Evolutionary conservation across 371 early-diverging fungal genomes (phyloP).

Genomic region (Modicella reniformis): DNA sequence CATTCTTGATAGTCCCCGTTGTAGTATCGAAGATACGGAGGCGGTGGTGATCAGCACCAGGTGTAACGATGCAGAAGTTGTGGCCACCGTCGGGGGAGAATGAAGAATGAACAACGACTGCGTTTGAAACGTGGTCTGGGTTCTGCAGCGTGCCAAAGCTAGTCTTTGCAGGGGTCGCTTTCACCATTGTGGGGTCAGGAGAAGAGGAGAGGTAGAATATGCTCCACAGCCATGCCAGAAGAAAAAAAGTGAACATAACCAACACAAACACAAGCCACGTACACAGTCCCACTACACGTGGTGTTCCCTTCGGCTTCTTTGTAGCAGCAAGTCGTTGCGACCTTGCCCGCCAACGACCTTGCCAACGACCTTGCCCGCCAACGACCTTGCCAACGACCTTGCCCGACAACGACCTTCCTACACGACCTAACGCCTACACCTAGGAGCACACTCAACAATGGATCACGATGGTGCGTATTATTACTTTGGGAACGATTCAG

Average conservation of each 20-base stretch:
- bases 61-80: constrained; percentile 77
- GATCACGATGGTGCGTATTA: constrained; percentile 15
- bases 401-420: neutral
- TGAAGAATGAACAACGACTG: constrained; percentile 64
- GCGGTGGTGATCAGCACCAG: constrained; percentile 75
- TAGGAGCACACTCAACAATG: neutral
- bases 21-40: constrained; percentile 77
- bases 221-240: too few relatives aligned
- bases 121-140: constrained; percentile 50
- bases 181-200: constrained; percentile 40
- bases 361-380: neutral
- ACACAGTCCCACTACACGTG: constrained; percentile 2
- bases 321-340: too few relatives aligned
- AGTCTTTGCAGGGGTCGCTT: constrained; percentile 41
- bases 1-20: constrained; percentile 72
- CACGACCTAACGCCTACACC: neutral
- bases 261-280: constrained; percentile 19
- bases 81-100: constrained; percentile 67
- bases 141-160: constrained; percentile 50
- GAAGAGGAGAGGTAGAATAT: neutral
- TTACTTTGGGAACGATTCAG: neutral
- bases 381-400: neutral
- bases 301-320: neutral
- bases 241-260: constrained; percentile 4
- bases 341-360: neutral